Base-by-base conservation (phyloP, 345 rosid species). In the Eucalyptus paniculata region DNA sequence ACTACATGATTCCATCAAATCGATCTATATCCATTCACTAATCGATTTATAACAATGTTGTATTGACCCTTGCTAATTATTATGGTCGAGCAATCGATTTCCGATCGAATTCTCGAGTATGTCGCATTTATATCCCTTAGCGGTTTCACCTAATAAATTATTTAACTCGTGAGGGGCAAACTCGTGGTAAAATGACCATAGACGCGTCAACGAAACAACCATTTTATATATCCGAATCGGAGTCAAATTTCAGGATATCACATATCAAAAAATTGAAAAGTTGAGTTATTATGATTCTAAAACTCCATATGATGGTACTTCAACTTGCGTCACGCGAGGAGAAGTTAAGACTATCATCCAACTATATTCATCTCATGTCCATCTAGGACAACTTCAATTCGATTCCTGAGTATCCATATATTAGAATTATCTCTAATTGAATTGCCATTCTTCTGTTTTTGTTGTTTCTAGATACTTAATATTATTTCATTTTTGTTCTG, bases 121-220 rank as follows among this genome's bases (percentile, higher is more conserved):
- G 8, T 50, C 19, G 2, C 3, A 1, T 50, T 50, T 50, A 50
- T 50, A 16, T 2, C 19, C 0, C 19, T 50, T 50, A 50, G 16
- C 3, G 19, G 53, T 1, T 50, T 50, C 8, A 16, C 19, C 1
- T 16, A 1, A 50, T 50, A 50, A 0, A 50, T 50, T 50, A 16
- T 1, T 50, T 50, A 50, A 50, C 7, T 50, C 3, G 1, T 50
- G 0, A 50, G 1, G 0, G 1, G 19, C 53, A 18, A 50, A 50
- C 19, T 1, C 8, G 2, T 0, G 0, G 53, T 50, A 50, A 50
- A 50, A 50, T 50, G 19, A 50, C 19, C 53, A 50, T 50, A 16
- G 19, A 0, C 53, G 1, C 0, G 8, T 50, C 1, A 7, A 50
- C 7, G 3, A 50, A 50, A 50, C 53, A 50, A 50, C 53, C 53